Evolutionary conservation across 2,329 filamentous ascomycete species (phyloP).

Genomic region (Colletotrichum sp.): DNA sequence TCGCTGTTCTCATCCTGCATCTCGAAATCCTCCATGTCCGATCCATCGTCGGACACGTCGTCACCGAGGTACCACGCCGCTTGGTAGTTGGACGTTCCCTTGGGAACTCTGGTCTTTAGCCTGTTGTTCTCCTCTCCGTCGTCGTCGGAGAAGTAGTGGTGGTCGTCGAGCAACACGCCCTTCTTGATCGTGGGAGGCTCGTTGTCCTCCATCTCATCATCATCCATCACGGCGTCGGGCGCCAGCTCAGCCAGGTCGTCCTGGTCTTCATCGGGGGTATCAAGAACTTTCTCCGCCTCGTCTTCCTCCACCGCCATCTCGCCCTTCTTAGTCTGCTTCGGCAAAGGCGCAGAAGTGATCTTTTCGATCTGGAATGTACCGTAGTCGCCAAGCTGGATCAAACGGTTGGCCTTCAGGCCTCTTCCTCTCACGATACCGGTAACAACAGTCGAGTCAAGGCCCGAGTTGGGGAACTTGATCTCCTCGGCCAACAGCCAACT

Average conservation of each 20-base stretch:
- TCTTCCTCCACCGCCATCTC: slow-evolving; percentile 72
- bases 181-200: slow-evolving; percentile 64
- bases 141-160: slow-evolving; percentile 97
- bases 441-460: slow-evolving; percentile 70
- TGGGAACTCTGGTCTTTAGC: slow-evolving; percentile 77
- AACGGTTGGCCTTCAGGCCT: slow-evolving; percentile 84
- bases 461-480: slow-evolving; percentile 70
- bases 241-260: slow-evolving; percentile 86
- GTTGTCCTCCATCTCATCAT: slow-evolving; percentile 49
- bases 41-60: slow-evolving; percentile 81
- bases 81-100: slow-evolving; percentile 93
- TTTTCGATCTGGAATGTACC: slow-evolving; percentile 92
- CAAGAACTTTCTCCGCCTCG: slow-evolving; percentile 63
- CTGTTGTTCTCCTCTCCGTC: slow-evolving; percentile 65
- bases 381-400: slow-evolving; percentile 93
- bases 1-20: slow-evolving; percentile 62
- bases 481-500: slow-evolving; percentile 95
- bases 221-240: slow-evolving; percentile 75
- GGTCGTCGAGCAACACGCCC: slow-evolving; percentile 92
- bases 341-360: slow-evolving; percentile 78
- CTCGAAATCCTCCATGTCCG: slow-evolving; percentile 76
- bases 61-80: slow-evolving; percentile 87
- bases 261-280: slow-evolving; percentile 76
- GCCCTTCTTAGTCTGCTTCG: slow-evolving; percentile 62
- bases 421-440: slow-evolving; percentile 88